Percentiles rank a stretch among this genome's conserved stretches.
These are phyloP conservation scores for Metarhizium guizhouense DNA, from an alignment of 2,329 filamentous ascomycete species.

Conservation along the genomic window DNA sequence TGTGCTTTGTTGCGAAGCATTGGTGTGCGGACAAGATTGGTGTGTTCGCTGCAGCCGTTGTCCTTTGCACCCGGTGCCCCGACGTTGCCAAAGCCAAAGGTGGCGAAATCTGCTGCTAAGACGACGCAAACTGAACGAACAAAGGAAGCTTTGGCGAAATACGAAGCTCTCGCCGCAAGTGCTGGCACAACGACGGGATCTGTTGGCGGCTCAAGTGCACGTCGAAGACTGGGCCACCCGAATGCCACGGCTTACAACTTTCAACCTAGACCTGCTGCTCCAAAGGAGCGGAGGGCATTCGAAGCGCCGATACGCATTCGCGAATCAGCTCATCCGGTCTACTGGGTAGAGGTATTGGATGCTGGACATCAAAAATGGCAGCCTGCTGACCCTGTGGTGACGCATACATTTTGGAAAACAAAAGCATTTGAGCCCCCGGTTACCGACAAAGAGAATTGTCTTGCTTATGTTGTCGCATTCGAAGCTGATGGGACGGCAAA, in stretches of 20 bases:
- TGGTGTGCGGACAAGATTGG: conserved; percentile 73
- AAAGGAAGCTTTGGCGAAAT: conserved; percentile 11
- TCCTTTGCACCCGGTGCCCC: conserved; percentile 53
- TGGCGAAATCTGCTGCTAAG: conserved; percentile 19
- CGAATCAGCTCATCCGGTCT: conserved; percentile 74
- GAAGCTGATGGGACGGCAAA: conserved; percentile 68
- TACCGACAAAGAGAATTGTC: conserved; percentile 63
- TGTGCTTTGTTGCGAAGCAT: conserved; percentile 77
- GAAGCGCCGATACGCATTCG: conserved; percentile 37
- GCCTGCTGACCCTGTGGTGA: conserved; percentile 76
- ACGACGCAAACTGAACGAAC: conserved; percentile 23
- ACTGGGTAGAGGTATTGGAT: conserved; percentile 92
- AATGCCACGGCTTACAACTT: conserved; percentile 44
- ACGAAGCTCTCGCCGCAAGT: conserved; percentile 31
- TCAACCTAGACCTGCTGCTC: conserved; percentile 32
- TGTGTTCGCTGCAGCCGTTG: conserved; percentile 83
- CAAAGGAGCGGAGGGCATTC: conserved; percentile 20
- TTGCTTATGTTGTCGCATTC: conserved; percentile 81
- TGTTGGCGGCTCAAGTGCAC: conserved; percentile 27
- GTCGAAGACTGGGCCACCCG: conserved; percentile 43
- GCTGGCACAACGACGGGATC: conserved; percentile 16
- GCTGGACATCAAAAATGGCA: conserved; percentile 85
- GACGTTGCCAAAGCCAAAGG: conserved; percentile 32
- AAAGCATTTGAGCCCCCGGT: conserved; percentile 74
- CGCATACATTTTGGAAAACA: conserved; percentile 64